Conservation (phyloP, 257 asterid species). For the Solanum habrochaites region DNA sequence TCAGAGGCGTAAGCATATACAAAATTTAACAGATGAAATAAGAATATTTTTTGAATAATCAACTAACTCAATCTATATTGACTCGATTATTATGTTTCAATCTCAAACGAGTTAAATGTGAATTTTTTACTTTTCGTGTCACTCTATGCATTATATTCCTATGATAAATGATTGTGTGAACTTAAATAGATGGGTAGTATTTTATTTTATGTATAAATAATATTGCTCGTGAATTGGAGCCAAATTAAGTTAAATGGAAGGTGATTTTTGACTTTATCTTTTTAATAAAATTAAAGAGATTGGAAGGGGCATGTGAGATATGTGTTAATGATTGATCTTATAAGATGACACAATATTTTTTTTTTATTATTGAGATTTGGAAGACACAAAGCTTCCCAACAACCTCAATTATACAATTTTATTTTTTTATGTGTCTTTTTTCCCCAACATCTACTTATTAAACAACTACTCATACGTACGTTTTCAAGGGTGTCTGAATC, state of each 20-base stretch:
- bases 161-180: background rate
- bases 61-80: too few relatives aligned
- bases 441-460: background rate
- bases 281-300: background rate
- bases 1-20: too few relatives aligned
- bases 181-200: background rate
- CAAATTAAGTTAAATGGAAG: background rate
- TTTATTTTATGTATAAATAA: background rate
- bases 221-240: constrained; percentile 1
- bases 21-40: too few relatives aligned
- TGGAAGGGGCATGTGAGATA: background rate
- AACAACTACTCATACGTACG: background rate
- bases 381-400: background rate
- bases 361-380: background rate
- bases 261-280: background rate
- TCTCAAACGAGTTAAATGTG: too few relatives aligned
- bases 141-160: background rate
- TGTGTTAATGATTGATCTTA: background rate
- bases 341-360: background rate
- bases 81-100: background rate
- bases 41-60: too few relatives aligned
- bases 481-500: constrained; percentile 30
- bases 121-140: background rate
- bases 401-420: constrained; percentile 4
- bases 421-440: background rate